phyloP scores from a whole-genome alignment of 352 stramenopile species.

The Blastocystis sp. region DNA sequence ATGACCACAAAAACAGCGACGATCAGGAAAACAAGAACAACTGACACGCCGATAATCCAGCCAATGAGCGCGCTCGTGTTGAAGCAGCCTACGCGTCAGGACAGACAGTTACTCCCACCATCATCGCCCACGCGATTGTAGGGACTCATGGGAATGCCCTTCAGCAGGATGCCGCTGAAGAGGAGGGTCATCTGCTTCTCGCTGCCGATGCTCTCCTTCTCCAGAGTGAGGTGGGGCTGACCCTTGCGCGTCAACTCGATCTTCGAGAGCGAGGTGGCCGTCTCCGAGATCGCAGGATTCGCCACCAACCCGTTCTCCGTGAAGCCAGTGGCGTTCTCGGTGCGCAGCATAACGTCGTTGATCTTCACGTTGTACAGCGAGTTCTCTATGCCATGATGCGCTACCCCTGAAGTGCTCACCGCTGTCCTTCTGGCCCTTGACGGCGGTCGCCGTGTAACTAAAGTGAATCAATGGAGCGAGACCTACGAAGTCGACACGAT shows the following conservation, averaged over 20 bases:
- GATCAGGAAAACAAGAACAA: constrained; percentile 22
- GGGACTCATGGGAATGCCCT: constrained; percentile 20
- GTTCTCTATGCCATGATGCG: neutral
- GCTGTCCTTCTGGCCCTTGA: constrained; percentile 30
- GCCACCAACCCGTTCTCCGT: neutral
- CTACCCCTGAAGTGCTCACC: neutral
- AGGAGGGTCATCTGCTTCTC: neutral
- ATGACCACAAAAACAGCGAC: constrained; percentile 25
- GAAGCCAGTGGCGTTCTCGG: constrained; percentile 16
- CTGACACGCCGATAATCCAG: constrained; percentile 24
- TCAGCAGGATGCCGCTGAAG: constrained; percentile 31
- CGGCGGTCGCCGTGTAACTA: constrained; percentile 1
- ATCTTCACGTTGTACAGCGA: neutral
- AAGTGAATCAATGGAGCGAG: neutral
- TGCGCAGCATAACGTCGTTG: neutral
- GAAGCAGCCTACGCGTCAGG: neutral
- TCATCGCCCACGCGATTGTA: constrained; percentile 42
- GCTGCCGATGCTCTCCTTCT: constrained; percentile 36
- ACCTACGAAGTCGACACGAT: neutral
- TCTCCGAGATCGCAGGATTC: neutral
- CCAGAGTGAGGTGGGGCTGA: constrained; percentile 11
- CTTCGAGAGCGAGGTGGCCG: neutral
- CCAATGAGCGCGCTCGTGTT: constrained; percentile 18
- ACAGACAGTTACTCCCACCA: neutral
- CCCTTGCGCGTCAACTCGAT: constrained; percentile 19